These are phyloP conservation scores for Ambrosiella beaveri DNA, from an alignment of 2,329 filamentous ascomycete genomes.

Conservation along the genomic window DNA sequence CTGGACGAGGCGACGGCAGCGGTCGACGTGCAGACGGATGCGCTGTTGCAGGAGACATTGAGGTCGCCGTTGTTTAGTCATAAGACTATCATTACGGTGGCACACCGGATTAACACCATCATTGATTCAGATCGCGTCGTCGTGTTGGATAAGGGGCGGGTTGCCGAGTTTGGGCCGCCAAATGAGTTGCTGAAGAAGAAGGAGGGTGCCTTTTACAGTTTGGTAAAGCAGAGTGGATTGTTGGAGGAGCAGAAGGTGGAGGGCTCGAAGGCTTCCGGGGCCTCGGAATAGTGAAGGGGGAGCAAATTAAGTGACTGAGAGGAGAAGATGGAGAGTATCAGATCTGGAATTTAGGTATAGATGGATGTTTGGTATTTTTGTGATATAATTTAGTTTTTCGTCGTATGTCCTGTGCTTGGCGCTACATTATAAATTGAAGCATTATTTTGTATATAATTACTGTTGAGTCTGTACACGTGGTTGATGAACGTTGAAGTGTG, in stretches of 20 bases:
- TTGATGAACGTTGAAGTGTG: too few relatives aligned
- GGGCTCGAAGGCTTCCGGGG: neutral
- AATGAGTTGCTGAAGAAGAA: constrained; percentile 55
- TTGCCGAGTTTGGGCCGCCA: constrained; percentile 86
- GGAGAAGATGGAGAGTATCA: too few relatives aligned
- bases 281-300: neutral
- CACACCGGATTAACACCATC: constrained; percentile 96
- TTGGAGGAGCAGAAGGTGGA: constrained; percentile 21
- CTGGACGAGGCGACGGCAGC: constrained; percentile 88
- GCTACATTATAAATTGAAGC: too few relatives aligned
- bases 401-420: too few relatives aligned
- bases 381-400: too few relatives aligned
- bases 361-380: too few relatives aligned
- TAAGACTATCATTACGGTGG: constrained; percentile 94
- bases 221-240: constrained; percentile 82
- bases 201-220: constrained; percentile 67
- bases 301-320: neutral
- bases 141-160: constrained; percentile 76
- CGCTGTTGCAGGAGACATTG: constrained; percentile 46
- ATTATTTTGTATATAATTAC: too few relatives aligned
- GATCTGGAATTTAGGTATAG: too few relatives aligned
- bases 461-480: too few relatives aligned
- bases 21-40: constrained; percentile 51
- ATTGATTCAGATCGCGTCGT: constrained; percentile 77
- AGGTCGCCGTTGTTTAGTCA: constrained; percentile 59